phyloP scores from a whole-genome alignment of 305 asterid genomes.

The Fraxinus xanthoxyloides region DNA sequence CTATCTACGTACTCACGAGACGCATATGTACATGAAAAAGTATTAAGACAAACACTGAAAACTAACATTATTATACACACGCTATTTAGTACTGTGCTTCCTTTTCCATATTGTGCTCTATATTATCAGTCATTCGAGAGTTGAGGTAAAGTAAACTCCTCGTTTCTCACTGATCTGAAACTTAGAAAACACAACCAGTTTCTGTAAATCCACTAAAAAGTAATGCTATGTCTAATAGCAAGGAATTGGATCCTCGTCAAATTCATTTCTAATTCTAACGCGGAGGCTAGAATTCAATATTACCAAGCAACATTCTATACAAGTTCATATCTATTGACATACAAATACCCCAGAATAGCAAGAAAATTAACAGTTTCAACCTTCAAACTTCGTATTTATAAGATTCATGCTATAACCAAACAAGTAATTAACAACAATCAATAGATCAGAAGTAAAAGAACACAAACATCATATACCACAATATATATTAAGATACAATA shows the following conservation, averaged over 20 bases:
- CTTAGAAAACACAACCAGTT: not conserved
- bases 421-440: not conserved
- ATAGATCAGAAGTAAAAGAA: not conserved
- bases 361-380: not conserved
- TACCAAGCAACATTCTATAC: not conserved
- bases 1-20: not conserved
- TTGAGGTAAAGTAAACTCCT: not conserved
- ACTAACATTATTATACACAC: not conserved
- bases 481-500: slow-evolving; percentile 12
- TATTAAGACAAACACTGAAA: not conserved
- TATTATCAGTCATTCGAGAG: not conserved
- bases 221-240: not conserved
- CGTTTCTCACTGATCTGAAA: not conserved
- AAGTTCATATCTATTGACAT: not conserved
- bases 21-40: not conserved
- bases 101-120: not conserved
- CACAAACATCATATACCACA: not conserved
- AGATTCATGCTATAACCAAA: slow-evolving; percentile 10
- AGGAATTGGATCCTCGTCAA: not conserved
- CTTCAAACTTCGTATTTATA: not conserved
- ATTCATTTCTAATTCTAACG: not conserved
- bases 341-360: not conserved
- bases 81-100: not conserved
- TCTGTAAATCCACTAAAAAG: not conserved
- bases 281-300: not conserved